phyloP scores from a whole-genome alignment of 2,329 filamentous ascomycete genomes.

The Rhynchosporium secalis region DNA sequence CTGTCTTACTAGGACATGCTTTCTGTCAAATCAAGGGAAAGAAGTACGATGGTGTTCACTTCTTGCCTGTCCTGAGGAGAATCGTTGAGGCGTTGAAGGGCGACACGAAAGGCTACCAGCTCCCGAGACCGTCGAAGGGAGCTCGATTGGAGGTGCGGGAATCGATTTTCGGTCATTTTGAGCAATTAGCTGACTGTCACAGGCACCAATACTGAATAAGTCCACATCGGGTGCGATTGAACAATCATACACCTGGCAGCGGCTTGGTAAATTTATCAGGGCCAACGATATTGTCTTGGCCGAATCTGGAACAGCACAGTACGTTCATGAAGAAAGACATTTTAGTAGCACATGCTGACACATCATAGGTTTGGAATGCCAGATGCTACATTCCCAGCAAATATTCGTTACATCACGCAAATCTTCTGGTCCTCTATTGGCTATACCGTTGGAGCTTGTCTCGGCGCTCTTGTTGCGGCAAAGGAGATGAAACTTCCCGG shows the following conservation, averaged over 20 bases:
- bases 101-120: slow-evolving; percentile 20
- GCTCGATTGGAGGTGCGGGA: slow-evolving; percentile 23
- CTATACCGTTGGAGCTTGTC: slow-evolving; percentile 58
- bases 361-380: slow-evolving; percentile 47
- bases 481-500: slow-evolving; percentile 44
- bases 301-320: slow-evolving; percentile 58
- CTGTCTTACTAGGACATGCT: slow-evolving; percentile 28
- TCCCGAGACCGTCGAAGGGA: slow-evolving; percentile 18
- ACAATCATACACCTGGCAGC: slow-evolving; percentile 51
- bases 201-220: slow-evolving; percentile 24
- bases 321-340: not conserved
- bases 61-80: slow-evolving; percentile 74
- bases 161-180: not conserved
- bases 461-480: slow-evolving; percentile 57
- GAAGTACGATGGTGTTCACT: slow-evolving; percentile 46
- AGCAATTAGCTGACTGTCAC: not conserved
- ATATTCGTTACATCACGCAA: slow-evolving; percentile 50
- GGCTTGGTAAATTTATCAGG: slow-evolving; percentile 48
- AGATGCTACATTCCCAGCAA: slow-evolving; percentile 50
- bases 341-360: not conserved
- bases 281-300: slow-evolving; percentile 56
- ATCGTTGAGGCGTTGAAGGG: slow-evolving; percentile 47
- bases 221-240: slow-evolving; percentile 44
- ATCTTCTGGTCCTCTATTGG: slow-evolving; percentile 62
- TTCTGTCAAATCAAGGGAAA: slow-evolving; percentile 32